phyloP scores from a whole-genome alignment of 2,329 filamentous ascomycete genomes.

The Decorospora gaudefroyi region DNA sequence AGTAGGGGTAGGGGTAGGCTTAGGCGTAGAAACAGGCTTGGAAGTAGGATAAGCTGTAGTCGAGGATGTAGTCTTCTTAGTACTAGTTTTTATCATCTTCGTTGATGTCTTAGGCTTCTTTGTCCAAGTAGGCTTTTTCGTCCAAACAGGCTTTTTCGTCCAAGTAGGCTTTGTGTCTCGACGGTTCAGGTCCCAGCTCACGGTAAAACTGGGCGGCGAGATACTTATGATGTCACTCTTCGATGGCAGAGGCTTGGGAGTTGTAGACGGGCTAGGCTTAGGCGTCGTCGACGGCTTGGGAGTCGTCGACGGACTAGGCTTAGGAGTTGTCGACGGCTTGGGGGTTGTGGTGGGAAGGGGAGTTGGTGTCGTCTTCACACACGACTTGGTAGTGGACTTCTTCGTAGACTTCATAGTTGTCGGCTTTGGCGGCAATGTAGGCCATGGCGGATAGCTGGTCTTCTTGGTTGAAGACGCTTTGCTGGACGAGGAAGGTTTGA shows the following conservation, averaged over 20 bases:
- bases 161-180: constrained; percentile 10
- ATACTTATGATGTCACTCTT: constrained; percentile 14
- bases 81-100: constrained; percentile 4
- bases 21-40: constrained; percentile 6
- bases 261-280: constrained; percentile 8
- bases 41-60: constrained; percentile 8
- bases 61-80: constrained; percentile 8
- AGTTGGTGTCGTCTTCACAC: constrained; percentile 3
- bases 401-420: constrained; percentile 4
- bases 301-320: constrained; percentile 7
- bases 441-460: constrained; percentile 13
- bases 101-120: constrained; percentile 2
- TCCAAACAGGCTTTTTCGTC: too few relatives aligned
- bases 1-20: constrained; percentile 7
- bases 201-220: constrained; percentile 14
- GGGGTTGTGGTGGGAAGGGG: too few relatives aligned
- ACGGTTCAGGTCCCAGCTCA: constrained; percentile 20
- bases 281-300: constrained; percentile 4
- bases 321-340: constrained; percentile 3
- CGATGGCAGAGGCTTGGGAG: constrained; percentile 7
- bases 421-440: constrained; percentile 15
- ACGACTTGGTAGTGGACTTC: constrained; percentile 7
- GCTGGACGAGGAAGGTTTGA: not conserved
- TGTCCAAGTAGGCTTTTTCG: too few relatives aligned
- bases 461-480: constrained; percentile 18